Evolutionary conservation across 805 yeast genomes (phyloP).

Genomic region (Yarrowia bubula): DNA sequence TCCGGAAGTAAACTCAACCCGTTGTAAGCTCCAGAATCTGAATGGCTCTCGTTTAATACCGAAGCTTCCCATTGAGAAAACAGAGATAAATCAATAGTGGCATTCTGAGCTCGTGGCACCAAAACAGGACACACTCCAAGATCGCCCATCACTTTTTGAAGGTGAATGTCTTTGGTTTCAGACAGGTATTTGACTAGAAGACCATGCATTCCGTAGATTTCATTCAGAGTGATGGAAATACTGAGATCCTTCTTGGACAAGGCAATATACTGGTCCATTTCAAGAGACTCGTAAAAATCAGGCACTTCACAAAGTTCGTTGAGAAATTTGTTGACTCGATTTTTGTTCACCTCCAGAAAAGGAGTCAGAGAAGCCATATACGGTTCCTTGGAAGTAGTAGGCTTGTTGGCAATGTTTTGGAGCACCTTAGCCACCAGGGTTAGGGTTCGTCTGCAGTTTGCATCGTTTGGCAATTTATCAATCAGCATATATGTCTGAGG

Average conservation of each 20-base stretch:
- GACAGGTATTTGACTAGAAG: conserved; percentile 38
- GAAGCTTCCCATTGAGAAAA: conserved; percentile 39
- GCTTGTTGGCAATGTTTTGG: conserved; percentile 84
- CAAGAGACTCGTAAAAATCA: conserved; percentile 43
- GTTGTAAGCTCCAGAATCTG: conserved; percentile 29
- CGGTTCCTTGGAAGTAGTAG: conserved; percentile 57
- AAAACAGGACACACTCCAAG: conserved; percentile 38
- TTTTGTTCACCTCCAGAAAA: conserved; percentile 37
- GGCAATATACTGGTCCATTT: conserved; percentile 43
- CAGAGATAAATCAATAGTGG: conserved; percentile 38
- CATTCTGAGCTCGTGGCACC: conserved; percentile 37
- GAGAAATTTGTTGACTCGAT: conserved; percentile 38
- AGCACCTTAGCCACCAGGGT: conserved; percentile 78
- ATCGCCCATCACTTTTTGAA: conserved; percentile 35
- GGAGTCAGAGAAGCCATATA: conserved; percentile 36
- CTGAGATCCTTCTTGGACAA: conserved; percentile 39
- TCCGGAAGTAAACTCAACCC: conserved; percentile 29
- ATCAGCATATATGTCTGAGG: conserved; percentile 61
- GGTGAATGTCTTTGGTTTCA: conserved; percentile 30
- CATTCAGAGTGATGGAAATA: conserved; percentile 40
- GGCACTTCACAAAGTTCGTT: conserved; percentile 43
- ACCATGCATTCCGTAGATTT: conserved; percentile 40
- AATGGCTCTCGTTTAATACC: conserved; percentile 33
- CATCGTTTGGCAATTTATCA: conserved; percentile 41
- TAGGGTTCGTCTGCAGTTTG: conserved; percentile 57